phyloP scores from a whole-genome alignment of 306 rosid species.

The Pachyrhizus erosus region DNA sequence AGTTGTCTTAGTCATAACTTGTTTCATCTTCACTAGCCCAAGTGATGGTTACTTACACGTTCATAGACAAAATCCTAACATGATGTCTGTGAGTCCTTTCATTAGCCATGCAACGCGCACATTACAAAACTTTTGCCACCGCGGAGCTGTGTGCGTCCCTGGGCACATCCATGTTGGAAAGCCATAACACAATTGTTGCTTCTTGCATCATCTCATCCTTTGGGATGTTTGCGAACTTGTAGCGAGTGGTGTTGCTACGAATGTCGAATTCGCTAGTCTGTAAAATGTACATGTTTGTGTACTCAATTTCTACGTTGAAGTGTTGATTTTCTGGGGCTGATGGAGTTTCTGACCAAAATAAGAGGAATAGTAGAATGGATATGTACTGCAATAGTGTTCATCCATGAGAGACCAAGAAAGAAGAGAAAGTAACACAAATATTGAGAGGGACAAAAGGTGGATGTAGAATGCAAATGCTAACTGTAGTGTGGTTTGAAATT shows the following conservation, averaged over 20 bases:
- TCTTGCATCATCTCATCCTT: background rate
- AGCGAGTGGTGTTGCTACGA: accelerated
- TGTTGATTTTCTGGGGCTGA: background rate
- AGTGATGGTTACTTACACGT: background rate
- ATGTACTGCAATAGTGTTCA: too few relatives aligned
- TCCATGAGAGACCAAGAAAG: too few relatives aligned
- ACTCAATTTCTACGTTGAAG: background rate
- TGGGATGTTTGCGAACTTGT: background rate
- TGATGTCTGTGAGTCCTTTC: too few relatives aligned
- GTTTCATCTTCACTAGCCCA: background rate
- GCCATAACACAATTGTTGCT: background rate
- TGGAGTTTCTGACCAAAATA: background rate
- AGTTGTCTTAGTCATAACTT: accelerated
- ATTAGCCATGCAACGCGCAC: background rate
- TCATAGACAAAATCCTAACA: background rate
- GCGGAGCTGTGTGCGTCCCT: background rate
- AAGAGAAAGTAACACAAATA: too few relatives aligned
- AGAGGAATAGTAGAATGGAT: too few relatives aligned
- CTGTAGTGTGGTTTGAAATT: too few relatives aligned
- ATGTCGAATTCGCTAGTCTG: background rate
- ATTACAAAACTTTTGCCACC: background rate
- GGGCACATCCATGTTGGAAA: background rate
- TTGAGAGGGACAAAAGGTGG: too few relatives aligned
- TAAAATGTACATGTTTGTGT: background rate
- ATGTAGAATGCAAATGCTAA: too few relatives aligned